phyloP scores from a whole-genome alignment of 2,329 filamentous ascomycete species.

The Dactylellina drechsleri region DNA sequence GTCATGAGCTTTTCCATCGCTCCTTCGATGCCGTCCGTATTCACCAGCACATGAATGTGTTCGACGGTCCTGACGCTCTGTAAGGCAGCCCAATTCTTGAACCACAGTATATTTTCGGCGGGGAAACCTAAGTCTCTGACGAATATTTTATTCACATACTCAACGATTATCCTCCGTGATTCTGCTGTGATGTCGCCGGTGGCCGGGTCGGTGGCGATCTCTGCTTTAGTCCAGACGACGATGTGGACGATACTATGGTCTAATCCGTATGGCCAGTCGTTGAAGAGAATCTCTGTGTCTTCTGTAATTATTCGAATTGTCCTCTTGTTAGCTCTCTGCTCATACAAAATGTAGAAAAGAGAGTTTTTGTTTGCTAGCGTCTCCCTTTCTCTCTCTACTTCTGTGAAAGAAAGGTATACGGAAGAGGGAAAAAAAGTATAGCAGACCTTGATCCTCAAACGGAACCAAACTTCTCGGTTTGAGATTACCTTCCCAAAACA shows the following conservation, averaged over 20 bases:
- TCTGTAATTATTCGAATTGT: slow-evolving; percentile 38
- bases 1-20: slow-evolving; percentile 67
- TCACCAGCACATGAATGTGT: slow-evolving; percentile 85
- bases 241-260: slow-evolving; percentile 72
- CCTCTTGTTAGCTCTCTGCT: not conserved
- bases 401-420: not conserved
- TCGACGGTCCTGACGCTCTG: slow-evolving; percentile 89
- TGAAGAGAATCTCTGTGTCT: slow-evolving; percentile 74
- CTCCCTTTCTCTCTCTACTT: not conserved
- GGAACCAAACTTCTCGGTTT: slow-evolving; percentile 61
- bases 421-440: slow-evolving; percentile 34
- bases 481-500: slow-evolving; percentile 71
- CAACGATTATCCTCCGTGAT: slow-evolving; percentile 73
- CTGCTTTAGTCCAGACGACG: slow-evolving; percentile 93
- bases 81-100: slow-evolving; percentile 87
- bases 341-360: too few relatives aligned
- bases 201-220: slow-evolving; percentile 72
- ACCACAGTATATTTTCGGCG: slow-evolving; percentile 76
- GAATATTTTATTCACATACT: slow-evolving; percentile 76
- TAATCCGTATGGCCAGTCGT: slow-evolving; percentile 95
- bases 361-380: not conserved
- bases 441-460: slow-evolving; percentile 63
- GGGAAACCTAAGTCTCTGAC: slow-evolving; percentile 64
- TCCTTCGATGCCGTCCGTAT: slow-evolving; percentile 60
- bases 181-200: slow-evolving; percentile 74